Base-by-base conservation (phyloP, 2,329 filamentous ascomycete species). In the Microdochium trichocladiopsis region DNA sequence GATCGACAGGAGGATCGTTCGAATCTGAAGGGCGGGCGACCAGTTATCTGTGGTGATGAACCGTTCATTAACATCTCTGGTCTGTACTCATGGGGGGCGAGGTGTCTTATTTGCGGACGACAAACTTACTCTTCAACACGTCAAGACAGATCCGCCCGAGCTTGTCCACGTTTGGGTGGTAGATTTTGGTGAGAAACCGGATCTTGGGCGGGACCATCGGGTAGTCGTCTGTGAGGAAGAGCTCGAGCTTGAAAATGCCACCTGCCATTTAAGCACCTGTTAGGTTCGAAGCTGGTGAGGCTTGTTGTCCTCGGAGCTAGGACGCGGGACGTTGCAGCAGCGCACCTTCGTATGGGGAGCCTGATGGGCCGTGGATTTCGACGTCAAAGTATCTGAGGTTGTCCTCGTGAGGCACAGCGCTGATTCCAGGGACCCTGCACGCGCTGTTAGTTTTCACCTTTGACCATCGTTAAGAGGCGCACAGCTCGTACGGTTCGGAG, bases 121-220 rank as follows among this genome's bases (percentile, higher is more conserved):
- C 11, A 18, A 2, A 22, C 82, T 61, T 76, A 95, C 94, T 96
- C 78, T 99, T 99, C 53, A 99, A 75, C 31, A 99, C 94, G 68
- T 99, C 94, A 49, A 99, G 76, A 68, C 95, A 99, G 72, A 99
- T 99, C 55, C 94, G 88, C 55, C 94, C 94, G 2, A 99, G 83
- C 72, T 95, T 95, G 70, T 99, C 94, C 61, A 99, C 96, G 69
- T 99, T 99, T 50, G 94, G 94, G 70, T 99, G 95, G 73, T 97
- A 99, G 70, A 99, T 97, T 75, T 96, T 96, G 62, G 95, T 99
- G 50, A 99, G 79, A 73, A 99, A 99, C 52, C 94, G 89, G 66
- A 99, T 96, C 78, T 96, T 96, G 47, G 94, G 94, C 51, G 94
- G 93, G 31, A 91, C 96, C 94, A 99, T 99, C 43, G 94, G 94